phyloP scores from a whole-genome alignment of 495 filamentous ascomycete species.

The Clohesyomyces aquaticus region DNA sequence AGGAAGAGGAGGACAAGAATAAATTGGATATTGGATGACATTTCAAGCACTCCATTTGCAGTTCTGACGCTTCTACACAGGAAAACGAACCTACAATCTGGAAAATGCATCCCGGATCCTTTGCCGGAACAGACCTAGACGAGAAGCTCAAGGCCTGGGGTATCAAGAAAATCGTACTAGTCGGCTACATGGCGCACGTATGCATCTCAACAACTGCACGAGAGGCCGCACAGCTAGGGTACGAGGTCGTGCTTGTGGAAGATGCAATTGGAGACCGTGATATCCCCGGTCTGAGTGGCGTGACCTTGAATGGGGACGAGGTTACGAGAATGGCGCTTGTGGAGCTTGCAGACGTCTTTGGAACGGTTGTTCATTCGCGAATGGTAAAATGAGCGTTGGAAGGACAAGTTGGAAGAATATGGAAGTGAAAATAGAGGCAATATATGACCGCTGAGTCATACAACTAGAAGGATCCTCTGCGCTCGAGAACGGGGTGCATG shows the following conservation, averaged over 20 bases:
- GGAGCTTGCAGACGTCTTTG: slow-evolving; percentile 48
- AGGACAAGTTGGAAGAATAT: too few species aligned
- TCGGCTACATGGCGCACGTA: slow-evolving; percentile 64
- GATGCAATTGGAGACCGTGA: slow-evolving; percentile 64
- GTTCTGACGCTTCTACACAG: too few species aligned
- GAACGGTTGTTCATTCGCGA: slow-evolving; percentile 46
- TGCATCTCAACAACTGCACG: slow-evolving; percentile 64
- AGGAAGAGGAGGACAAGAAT: too few species aligned
- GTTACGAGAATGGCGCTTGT: slow-evolving; percentile 43
- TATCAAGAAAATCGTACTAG: slow-evolving; percentile 55
- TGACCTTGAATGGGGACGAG: slow-evolving; percentile 41
- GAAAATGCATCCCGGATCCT: slow-evolving; percentile 55
- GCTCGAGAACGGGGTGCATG: too few species aligned
- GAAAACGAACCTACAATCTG: slow-evolving; percentile 40
- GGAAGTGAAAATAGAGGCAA: too few species aligned
- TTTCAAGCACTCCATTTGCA: too few species aligned
- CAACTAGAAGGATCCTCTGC: too few species aligned
- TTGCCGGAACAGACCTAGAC: slow-evolving; percentile 54
- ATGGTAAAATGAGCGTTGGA: too few species aligned
- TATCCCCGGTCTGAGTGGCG: slow-evolving; percentile 54
- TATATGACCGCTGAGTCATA: too few species aligned
- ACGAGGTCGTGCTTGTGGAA: slow-evolving; percentile 59
- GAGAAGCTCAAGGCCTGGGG: slow-evolving; percentile 45
- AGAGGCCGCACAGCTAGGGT: slow-evolving; percentile 58
- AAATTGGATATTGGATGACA: too few species aligned